Base-by-base conservation (phyloP, 257 asterid genomes). In the Leonotis leonurus region DNA sequence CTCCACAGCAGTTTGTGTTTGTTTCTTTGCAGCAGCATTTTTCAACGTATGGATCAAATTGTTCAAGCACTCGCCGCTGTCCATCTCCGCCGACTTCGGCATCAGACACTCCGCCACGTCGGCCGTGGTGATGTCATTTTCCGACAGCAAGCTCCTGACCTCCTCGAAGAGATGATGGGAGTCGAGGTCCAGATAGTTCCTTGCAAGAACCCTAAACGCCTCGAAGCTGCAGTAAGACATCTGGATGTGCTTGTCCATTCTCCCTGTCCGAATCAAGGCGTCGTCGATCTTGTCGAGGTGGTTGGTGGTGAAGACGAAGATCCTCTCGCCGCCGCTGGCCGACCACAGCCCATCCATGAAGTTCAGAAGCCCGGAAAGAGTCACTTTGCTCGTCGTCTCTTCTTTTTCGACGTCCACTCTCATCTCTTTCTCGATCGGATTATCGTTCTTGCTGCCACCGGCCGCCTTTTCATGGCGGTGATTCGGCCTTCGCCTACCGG, bases 291-390 rank as follows among this genome's bases (percentile, higher is more conserved):
- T 65, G 0, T 65, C 70, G 8, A 36, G 3, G 54, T 50, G 50
- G 6, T 64, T 64, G 3, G 70, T 52, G 1, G 70, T 64, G 62
- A 65, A 8, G 3, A 65, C 3, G 49, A 65, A 53, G 55, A 65
- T 45, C 13, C 70, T 65, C 35, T 65, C 70, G 17, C 62, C 62
- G 2, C 62, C 53, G 45, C 25, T 25, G 17, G 62, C 62, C 5
- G 70, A 65, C 62, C 70, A 64, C 17, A 64, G 36, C 8, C 70
- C 70, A 4, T 65, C 70, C 55, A 65, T 65, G 45, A 65, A 53
- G 32, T 65, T 65, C 16, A 65, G 37, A 0, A 53, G 55, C 25
- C 62, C 70, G 0, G 63, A 51, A n/a, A 64, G 70, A 10, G 70
- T 64, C 0, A 64, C 52, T 32, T 39, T 51, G 22, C 61, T 50